A percentile compares a stretch with the other conserved stretches of the same genome.
Evolutionary conservation across 2,329 filamentous ascomycete species (phyloP).

Genomic region (Aspergillus sp.): DNA sequence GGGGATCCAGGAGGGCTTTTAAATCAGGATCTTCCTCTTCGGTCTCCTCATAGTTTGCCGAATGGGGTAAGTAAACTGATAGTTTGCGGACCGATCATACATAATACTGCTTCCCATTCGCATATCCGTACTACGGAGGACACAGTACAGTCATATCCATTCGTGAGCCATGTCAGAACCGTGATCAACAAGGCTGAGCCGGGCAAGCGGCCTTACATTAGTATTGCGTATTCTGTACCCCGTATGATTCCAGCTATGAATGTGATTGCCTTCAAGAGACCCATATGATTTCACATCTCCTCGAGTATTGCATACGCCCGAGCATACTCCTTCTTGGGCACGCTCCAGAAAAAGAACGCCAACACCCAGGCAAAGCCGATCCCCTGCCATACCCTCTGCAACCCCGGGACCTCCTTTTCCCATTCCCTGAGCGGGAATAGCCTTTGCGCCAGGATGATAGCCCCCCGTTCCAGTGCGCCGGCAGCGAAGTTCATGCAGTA

Average conservation of each 20-base stretch:
- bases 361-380: neutral
- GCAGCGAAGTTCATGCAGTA: neutral
- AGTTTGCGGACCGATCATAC: neutral
- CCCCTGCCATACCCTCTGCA: neutral
- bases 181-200: too few species aligned
- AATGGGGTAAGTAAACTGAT: neutral
- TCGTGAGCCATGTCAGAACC: too few species aligned
- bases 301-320: neutral
- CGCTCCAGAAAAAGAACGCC: slow-evolving; percentile 1
- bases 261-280: neutral
- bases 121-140: too few species aligned
- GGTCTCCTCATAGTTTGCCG: neutral
- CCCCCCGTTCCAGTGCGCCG: neutral
- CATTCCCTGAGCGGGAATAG: neutral
- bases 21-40: too few species aligned
- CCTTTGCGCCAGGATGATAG: neutral
- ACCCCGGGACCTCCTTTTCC: neutral
- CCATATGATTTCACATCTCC: too few species aligned
- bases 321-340: neutral
- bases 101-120: neutral
- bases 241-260: too few species aligned
- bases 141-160: too few species aligned
- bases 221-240: too few species aligned
- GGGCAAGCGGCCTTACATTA: too few species aligned
- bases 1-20: too few species aligned